Conservation (phyloP, 2,329 filamentous ascomycete species). For the Cladosporium colombiae region DNA sequence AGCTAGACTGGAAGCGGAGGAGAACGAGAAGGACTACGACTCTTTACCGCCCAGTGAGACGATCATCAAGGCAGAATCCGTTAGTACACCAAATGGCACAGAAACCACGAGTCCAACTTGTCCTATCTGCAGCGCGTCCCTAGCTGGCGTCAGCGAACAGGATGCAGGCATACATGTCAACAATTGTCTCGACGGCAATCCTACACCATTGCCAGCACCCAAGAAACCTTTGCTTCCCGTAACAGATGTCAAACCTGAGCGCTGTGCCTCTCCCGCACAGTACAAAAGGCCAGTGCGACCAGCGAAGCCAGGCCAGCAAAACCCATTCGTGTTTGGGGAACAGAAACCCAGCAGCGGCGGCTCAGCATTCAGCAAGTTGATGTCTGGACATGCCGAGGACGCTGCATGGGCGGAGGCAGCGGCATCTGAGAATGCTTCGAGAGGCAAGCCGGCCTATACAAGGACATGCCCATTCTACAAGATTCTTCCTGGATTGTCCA, state of each 20-base stretch:
- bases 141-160: constrained; percentile 59
- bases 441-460: constrained; percentile 83
- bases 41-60: constrained; percentile 26
- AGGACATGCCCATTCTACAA: constrained; percentile 98
- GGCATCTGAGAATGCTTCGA: constrained; percentile 71
- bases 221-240: constrained; percentile 22
- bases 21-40: constrained; percentile 46
- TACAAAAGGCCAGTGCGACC: constrained; percentile 64
- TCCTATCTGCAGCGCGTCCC: constrained; percentile 72
- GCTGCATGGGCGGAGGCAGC: constrained; percentile 86
- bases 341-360: constrained; percentile 40
- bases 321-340: constrained; percentile 66
- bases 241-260: constrained; percentile 24
- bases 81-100: constrained; percentile 18
- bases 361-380: constrained; percentile 88
- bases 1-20: constrained; percentile 53
- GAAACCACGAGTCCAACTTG: constrained; percentile 52
- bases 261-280: constrained; percentile 48
- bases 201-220: constrained; percentile 55
- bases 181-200: constrained; percentile 82
- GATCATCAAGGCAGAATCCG: constrained; percentile 12
- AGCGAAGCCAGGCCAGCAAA: constrained; percentile 76
- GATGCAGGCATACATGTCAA: constrained; percentile 86
- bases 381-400: constrained; percentile 89
- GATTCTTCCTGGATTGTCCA: constrained; percentile 88